These are phyloP conservation scores for Hibiscus trionum DNA, from an alignment of 345 rosid genomes.

Conservation along the genomic window DNA sequence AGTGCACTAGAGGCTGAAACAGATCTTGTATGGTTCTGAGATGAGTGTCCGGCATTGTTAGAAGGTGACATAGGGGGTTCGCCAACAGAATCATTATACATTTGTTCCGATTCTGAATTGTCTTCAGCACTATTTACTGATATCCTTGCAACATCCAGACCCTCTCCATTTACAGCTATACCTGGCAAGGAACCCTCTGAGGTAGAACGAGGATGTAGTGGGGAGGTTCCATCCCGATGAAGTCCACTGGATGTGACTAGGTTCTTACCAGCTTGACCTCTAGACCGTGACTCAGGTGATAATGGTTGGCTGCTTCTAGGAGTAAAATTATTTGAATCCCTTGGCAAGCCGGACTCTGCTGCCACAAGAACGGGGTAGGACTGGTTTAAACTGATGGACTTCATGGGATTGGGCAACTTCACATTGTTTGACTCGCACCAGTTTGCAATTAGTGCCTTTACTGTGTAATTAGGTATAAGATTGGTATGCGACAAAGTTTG, in stretches of 20 bases:
- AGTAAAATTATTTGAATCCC: slow-evolving; percentile 26
- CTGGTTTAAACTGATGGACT: slow-evolving; percentile 49
- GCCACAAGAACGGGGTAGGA: slow-evolving; percentile 46
- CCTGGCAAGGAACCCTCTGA: slow-evolving; percentile 50
- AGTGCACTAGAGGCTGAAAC: slow-evolving; percentile 48
- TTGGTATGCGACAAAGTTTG: slow-evolving; percentile 68
- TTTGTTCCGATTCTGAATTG: slow-evolving; percentile 43
- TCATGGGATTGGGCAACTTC: slow-evolving; percentile 69
- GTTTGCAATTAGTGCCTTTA: slow-evolving; percentile 85
- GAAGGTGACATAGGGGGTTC: slow-evolving; percentile 45
- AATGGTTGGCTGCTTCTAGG: slow-evolving; percentile 30
- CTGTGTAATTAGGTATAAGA: slow-evolving; percentile 91
- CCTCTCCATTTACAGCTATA: slow-evolving; percentile 42
- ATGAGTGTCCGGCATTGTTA: slow-evolving; percentile 36
- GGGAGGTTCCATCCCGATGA: slow-evolving; percentile 44
- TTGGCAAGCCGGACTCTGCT: slow-evolving; percentile 36
- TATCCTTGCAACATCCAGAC: slow-evolving; percentile 40
- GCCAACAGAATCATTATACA: slow-evolving; percentile 34
- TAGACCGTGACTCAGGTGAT: slow-evolving; percentile 41
- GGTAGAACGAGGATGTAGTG: slow-evolving; percentile 50
- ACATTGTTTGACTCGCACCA: slow-evolving; percentile 95
- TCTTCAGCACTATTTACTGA: slow-evolving; percentile 47
- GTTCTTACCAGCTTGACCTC: slow-evolving; percentile 38
- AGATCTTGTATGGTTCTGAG: slow-evolving; percentile 50
- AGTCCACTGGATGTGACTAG: slow-evolving; percentile 29